Evolutionary conservation across 805 yeast species (phyloP), one percentile per base, ranked within the genome.

Genomic region (Cyberlindnera mycetangii): DNA sequence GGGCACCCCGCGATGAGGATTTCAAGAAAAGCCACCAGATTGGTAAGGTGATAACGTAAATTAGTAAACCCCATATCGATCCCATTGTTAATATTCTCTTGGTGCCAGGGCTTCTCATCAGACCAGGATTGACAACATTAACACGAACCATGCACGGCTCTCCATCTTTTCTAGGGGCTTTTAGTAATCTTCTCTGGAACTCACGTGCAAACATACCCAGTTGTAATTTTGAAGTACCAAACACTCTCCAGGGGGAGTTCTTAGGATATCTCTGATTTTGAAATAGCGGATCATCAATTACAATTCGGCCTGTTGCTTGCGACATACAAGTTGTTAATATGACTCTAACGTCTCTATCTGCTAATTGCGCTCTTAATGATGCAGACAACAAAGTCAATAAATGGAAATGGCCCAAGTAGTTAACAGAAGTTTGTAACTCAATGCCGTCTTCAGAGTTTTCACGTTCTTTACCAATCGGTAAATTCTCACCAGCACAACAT

Each of bases 261-360:
- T 65, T 52, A 1, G 87, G 87, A 59, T 87, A 92, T 41, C 73
- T 70, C 32, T 67, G 72, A 2, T 65, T 51, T 44, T 74, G 75
- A 82, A 85, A 84, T 41, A 87, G 69, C 18, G 89, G 71, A 58
- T 85, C 89, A 12, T 69, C 65, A 4, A 77, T 33, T 46, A 84
- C 82, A 15, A 92, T 58, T 12, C 73, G 74, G 2, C 87, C 97
- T 65, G 86, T 59, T 2, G 88, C 78, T 51, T 88, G 93, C 10
- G 89, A 69, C 49, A 85, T 67, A 65, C 99, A 93, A 1, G 89
- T 75, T 0, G 90, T 76, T n/a, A 89, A 53, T 3, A 93, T 61
- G 5, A 93, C 78, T 36, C 97, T 71, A 3, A 93, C 96, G 58
- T 90, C 98, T 52, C 99, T 75, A 64, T 90, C 98, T 0, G 96